Evolutionary conservation across 1,284 basidiomycete species (phyloP).

Genomic region (Boletus semigastroideus): DNA sequence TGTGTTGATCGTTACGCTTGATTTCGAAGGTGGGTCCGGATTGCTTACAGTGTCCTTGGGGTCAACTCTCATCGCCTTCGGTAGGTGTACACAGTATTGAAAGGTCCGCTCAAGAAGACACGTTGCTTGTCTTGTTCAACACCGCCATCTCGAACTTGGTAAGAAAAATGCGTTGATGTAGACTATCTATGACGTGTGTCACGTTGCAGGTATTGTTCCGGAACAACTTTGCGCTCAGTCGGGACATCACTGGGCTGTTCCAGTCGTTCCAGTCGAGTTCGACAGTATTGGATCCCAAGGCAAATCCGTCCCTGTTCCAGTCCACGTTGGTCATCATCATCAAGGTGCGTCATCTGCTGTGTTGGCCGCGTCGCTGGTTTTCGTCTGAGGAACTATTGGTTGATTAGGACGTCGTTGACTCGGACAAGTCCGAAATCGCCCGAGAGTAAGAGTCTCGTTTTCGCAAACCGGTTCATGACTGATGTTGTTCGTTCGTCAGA

Average conservation of each 20-base stretch:
- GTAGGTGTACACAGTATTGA: constrained; percentile 64
- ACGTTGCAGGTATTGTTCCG: constrained; percentile 54
- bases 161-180: background rate
- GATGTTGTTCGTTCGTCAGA: constrained; percentile 27
- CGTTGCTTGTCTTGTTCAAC: constrained; percentile 61
- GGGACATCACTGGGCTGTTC: constrained; percentile 59
- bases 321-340: constrained; percentile 62
- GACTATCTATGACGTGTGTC: background rate
- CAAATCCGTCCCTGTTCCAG: constrained; percentile 58
- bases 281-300: no score
- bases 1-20: constrained; percentile 54
- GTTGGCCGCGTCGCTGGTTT: fast-evolving
- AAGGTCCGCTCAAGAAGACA: constrained; percentile 62
- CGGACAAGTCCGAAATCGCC: constrained; percentile 55
- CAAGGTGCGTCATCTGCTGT: constrained; percentile 44
- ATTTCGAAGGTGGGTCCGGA: constrained; percentile 54
- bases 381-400: background rate
- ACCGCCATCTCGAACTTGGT: constrained; percentile 60
- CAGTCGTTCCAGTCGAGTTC: constrained; percentile 69
- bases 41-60: background rate
- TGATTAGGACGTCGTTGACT: constrained; percentile 55
- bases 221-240: constrained; percentile 61
- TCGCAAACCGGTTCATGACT: background rate
- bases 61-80: background rate
- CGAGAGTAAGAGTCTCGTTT: constrained; percentile 12